Evolutionary conservation across 2,329 filamentous ascomycete species (phyloP).

Genomic region (Stemphylium vesicarium): DNA sequence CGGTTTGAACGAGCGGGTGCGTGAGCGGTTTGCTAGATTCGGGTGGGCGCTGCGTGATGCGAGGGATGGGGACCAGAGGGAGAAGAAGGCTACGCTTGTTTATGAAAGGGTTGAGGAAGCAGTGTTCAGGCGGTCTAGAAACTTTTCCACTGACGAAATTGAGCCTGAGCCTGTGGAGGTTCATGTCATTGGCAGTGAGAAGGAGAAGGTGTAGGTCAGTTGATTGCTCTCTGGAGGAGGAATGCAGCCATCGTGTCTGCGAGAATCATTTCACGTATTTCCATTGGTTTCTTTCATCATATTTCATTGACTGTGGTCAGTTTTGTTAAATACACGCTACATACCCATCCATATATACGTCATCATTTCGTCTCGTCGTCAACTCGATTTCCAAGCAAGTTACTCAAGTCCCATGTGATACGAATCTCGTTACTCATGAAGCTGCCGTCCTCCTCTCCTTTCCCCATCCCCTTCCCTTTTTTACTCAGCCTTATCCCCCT

Average conservation of each 20-base stretch:
- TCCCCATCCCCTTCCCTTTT: no score
- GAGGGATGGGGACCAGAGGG: neutral
- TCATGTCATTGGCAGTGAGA: constrained; percentile 22
- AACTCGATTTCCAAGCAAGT: no score
- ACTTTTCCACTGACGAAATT: constrained; percentile 16
- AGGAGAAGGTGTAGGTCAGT: constrained; percentile 19
- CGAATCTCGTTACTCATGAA: no score
- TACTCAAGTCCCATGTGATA: no score
- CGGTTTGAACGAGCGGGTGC: constrained; percentile 54
- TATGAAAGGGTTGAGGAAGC: constrained; percentile 26
- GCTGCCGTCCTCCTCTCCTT: no score
- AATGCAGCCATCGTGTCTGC: neutral
- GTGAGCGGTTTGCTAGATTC: constrained; percentile 40
- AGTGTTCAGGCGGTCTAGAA: constrained; percentile 13
- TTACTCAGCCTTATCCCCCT: no score
- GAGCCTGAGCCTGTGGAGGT: constrained; percentile 22
- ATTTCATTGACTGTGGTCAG: no score
- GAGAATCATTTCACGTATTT: no score
- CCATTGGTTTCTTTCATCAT: no score
- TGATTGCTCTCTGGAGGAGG: neutral
- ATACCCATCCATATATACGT: no score
- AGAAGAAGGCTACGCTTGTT: constrained; percentile 18
- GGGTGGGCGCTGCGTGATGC: constrained; percentile 38
- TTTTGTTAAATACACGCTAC: no score
- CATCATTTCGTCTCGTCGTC: no score